These are phyloP conservation scores for Paramecium biaurelia DNA, from an alignment of 73 alveolate species.

Conservation along the genomic window DNA sequence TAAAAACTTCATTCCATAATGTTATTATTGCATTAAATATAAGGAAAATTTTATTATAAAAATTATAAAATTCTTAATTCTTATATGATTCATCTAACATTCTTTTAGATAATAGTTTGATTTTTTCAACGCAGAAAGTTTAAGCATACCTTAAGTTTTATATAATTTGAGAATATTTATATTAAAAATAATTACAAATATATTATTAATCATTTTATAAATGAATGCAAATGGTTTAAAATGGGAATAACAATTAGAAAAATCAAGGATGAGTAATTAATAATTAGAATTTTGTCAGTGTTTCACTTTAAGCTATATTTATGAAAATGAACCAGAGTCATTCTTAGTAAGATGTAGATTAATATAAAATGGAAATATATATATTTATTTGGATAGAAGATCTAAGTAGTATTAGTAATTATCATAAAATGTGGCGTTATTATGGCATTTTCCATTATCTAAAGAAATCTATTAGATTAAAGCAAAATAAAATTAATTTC, in stretches of 20 bases:
- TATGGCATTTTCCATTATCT: conserved; percentile 43
- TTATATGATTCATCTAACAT: no score
- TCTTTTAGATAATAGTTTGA: no score
- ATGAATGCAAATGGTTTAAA: not conserved
- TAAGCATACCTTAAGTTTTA: no score
- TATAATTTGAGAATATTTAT: no score
- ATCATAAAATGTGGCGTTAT: not conserved
- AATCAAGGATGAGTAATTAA: not conserved
- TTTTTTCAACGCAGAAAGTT: no score
- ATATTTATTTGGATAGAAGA: not conserved
- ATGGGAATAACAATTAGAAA: not conserved
- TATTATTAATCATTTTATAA: not conserved
- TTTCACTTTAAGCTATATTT: not conserved
- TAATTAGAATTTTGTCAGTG: not conserved
- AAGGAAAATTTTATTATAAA: no score
- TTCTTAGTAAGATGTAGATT: not conserved
- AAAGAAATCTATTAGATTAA: not conserved
- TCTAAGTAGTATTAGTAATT: not conserved
- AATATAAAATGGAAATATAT: not conserved
- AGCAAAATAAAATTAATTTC: not conserved
- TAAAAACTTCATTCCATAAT: no score
- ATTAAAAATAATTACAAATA: not conserved
- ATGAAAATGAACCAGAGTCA: not conserved
- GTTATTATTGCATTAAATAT: no score
- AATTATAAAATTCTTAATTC: no score